These are phyloP conservation scores for Hordeum marinum DNA, from an alignment of 176 grass and related monocot genomes.

Conservation along the genomic window DNA sequence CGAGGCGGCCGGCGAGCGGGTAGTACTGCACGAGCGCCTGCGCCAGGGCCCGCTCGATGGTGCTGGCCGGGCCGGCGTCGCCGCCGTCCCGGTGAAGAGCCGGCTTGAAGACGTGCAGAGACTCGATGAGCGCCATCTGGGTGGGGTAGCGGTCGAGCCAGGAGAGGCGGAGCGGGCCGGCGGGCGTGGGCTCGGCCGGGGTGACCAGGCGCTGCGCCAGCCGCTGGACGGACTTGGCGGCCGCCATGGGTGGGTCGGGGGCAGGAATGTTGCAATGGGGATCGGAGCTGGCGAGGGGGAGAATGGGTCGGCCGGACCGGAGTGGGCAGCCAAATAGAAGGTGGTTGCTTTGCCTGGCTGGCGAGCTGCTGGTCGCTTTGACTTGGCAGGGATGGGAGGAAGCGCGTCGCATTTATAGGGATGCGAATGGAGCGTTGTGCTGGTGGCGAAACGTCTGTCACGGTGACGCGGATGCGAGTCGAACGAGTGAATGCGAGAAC, in stretches of 20 bases:
- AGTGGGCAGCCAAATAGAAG: too few species aligned
- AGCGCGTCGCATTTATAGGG: slow-evolving; percentile 1
- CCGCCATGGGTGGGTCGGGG: not conserved
- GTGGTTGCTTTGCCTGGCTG: not conserved
- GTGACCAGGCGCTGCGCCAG: not conserved
- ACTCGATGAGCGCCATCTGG: slow-evolving; percentile 66
- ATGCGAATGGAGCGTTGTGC: not conserved
- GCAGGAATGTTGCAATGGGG: too few species aligned
- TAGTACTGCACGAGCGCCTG: slow-evolving; percentile 46
- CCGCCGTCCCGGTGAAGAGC: slow-evolving; percentile 9
- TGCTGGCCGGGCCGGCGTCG: not conserved
- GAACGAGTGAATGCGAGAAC: not conserved
- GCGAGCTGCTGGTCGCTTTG: not conserved
- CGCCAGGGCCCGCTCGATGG: slow-evolving; percentile 32
- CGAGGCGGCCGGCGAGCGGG: slow-evolving; percentile 48
- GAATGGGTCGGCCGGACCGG: not conserved
- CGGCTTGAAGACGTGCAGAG: slow-evolving; percentile 53
- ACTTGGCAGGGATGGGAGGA: not conserved
- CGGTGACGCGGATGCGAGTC: slow-evolving; percentile 2
- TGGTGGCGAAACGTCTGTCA: not conserved
- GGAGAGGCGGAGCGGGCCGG: not conserved
- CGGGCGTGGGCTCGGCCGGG: not conserved
- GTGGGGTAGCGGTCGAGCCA: slow-evolving; percentile 67
- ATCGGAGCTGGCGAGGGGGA: not conserved
- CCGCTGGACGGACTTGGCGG: not conserved